phyloP scores from a whole-genome alignment of 345 rosid species.

The Eucalyptus virginea region DNA sequence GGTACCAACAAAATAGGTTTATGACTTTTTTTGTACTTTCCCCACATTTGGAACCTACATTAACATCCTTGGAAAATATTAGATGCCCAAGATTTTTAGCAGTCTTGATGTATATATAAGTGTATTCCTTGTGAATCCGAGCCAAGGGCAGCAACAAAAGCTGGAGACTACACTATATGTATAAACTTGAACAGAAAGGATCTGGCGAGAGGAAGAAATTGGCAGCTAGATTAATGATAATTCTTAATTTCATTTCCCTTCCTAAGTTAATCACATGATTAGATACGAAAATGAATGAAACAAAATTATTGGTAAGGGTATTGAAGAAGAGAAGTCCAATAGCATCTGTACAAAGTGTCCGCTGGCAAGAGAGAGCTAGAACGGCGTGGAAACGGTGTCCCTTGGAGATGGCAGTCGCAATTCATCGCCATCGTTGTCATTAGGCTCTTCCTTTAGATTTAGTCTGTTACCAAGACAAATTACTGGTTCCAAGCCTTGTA shows the following conservation, averaged over 20 bases:
- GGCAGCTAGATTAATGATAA: background rate
- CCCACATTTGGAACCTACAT: background rate
- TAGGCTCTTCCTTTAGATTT: no score
- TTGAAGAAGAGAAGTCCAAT: background rate
- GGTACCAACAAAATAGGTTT: no score
- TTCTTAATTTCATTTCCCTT: background rate
- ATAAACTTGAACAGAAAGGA: no score
- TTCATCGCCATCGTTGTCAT: no score
- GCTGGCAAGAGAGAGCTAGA: no score
- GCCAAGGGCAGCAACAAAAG: background rate
- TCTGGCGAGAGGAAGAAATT: background rate
- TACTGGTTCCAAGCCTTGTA: no score
- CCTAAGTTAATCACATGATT: background rate
- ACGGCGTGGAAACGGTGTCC: no score
- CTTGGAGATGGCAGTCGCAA: no score
- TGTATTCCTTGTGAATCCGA: background rate
- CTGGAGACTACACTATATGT: background rate
- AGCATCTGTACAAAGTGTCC: background rate
- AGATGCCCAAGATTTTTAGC: background rate
- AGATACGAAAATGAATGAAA: background rate
- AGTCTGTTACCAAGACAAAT: no score
- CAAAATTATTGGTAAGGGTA: background rate
- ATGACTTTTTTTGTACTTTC: no score
- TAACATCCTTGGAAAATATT: background rate
- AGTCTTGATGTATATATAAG: background rate